Base-by-base conservation (phyloP, 345 rosid genomes). In the Linum trigynum region DNA sequence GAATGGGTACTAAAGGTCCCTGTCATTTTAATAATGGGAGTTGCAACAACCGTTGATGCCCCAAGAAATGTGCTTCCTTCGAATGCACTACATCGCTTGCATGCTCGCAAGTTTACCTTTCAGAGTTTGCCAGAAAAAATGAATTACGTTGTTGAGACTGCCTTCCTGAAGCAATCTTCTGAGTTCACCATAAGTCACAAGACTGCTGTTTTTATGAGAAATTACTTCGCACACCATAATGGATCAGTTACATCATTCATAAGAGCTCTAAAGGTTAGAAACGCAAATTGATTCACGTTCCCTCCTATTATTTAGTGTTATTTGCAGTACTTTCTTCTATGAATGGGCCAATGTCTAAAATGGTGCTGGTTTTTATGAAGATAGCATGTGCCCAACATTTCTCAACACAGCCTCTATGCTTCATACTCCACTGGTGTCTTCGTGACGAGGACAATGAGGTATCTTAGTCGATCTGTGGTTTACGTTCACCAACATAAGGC, bases 1-100 rank as follows among this genome's bases (percentile, higher is more conserved):
- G 97, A 92, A 75, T 92, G 98, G 92, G 80, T 82, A 60, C 67
- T 84, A 63, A 94, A 84, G 82, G 77, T 94, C 78, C 99, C 99
- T 14, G 77, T 84, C 63, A 78, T 84, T 68, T 66, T 90, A 55
- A 79, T 94, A 65, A 79, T 90, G 85, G 97, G 99, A 38, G 90
- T 90, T 67, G 83, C 99, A 66, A 94, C 97, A 62, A 86, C 92
- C 57, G 82, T 79, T 68, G 96, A 90, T 76, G 84, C 86, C 16
- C 83, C 77, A 51, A 82, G 81, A 79, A 83, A 67, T 64, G 76
- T 83, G 66, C 85, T 94, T 70, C 74, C 83, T 59, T 82, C 83
- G 66, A 82, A 74, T 55, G 82, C 85, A 6, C 79, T 90, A 55
- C 97, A 84, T 72, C 74, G 72, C 73, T 72, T 94, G 75, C 72